A percentile compares a stretch with the other conserved stretches of the same genome.
Evolutionary conservation across 257 asterid species (phyloP).

Genomic region (Gardenia jasminoides): DNA sequence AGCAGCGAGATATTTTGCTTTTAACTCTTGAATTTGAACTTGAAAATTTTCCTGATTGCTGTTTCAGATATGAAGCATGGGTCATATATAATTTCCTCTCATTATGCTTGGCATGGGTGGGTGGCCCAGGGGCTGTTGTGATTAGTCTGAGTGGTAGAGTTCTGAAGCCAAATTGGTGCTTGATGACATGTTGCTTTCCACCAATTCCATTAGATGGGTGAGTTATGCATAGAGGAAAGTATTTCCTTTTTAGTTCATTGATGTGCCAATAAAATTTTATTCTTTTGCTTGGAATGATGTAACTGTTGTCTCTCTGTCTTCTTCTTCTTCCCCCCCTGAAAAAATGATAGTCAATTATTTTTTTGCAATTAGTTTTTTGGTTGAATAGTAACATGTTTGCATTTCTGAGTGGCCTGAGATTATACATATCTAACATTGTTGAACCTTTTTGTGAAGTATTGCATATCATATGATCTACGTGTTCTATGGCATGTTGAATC

Average conservation of each 20-base stretch:
- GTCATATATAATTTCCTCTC: conserved; percentile 97
- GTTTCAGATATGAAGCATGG: conserved; percentile 98
- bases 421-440: background rate
- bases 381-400: background rate
- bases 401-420: background rate
- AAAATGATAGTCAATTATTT: background rate
- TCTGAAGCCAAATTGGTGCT: conserved; percentile 87
- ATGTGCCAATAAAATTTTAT: background rate
- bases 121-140: conserved; percentile 99
- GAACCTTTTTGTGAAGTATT: background rate
- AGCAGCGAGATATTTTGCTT: background rate
- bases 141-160: conserved; percentile 75
- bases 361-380: background rate
- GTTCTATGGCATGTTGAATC: background rate
- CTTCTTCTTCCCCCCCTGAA: too few relatives aligned
- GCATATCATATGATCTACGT: background rate
- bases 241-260: conserved; percentile 12
- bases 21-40: conserved; percentile 9
- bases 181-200: conserved; percentile 95
- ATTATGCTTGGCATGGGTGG: conserved; percentile 98
- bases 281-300: background rate
- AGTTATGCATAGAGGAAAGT: conserved; percentile 29
- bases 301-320: background rate
- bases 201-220: conserved; percentile 93
- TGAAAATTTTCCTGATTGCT: conserved; percentile 21